Conservation (phyloP, 2,329 filamentous ascomycete genomes). For the Sporothrix brasiliensis region DNA sequence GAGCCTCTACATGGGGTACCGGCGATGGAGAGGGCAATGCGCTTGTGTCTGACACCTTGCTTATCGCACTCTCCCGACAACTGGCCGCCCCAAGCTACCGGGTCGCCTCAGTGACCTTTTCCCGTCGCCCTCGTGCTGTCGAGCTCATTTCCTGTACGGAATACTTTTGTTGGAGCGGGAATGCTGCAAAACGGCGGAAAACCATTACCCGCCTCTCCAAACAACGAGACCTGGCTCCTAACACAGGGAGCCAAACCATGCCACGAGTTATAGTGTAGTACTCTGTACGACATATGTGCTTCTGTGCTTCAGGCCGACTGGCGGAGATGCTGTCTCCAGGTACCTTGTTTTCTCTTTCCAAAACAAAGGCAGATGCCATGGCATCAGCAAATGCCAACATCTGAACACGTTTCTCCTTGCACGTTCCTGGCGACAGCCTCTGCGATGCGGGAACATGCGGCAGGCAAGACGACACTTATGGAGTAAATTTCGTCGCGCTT, state of each 20-base stretch:
- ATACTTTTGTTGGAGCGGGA: not conserved
- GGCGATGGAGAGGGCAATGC: not conserved
- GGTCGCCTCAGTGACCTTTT: not conserved
- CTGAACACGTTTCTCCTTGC: no score
- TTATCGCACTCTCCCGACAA: conserved; percentile 5
- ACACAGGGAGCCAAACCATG: no score
- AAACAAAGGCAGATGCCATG: no score
- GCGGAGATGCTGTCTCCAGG: no score
- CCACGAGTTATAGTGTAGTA: no score
- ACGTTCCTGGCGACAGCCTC: not conserved
- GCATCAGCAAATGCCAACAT: no score
- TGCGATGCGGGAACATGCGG: not conserved
- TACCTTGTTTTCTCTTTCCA: no score
- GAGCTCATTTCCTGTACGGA: not conserved
- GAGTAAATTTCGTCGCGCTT: not conserved
- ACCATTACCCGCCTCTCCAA: not conserved
- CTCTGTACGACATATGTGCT: no score
- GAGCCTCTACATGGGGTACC: not conserved
- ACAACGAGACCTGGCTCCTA: no score
- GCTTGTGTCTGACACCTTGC: conserved; percentile 9
- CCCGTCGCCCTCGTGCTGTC: no score
- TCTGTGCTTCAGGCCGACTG: no score
- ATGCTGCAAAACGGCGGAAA: conserved; percentile 7
- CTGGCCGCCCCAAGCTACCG: conserved; percentile 15
- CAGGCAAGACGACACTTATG: not conserved